These are phyloP conservation scores for Baorangia bicolor DNA, from an alignment of 768 basidiomycete species.

Conservation along the genomic window DNA sequence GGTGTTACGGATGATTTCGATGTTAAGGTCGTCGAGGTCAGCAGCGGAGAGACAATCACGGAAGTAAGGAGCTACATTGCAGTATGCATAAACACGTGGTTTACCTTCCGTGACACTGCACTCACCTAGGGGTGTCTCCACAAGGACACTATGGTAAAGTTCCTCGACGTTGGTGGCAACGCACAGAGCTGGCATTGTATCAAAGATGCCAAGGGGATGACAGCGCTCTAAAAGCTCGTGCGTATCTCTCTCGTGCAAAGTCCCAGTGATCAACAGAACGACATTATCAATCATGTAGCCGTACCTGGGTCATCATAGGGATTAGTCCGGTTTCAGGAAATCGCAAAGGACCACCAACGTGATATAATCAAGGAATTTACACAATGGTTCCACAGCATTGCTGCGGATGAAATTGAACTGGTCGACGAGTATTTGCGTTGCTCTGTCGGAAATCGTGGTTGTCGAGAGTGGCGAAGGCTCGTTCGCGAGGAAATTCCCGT, in stretches of 20 bases:
- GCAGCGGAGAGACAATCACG: constrained; percentile 91
- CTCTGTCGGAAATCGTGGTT: constrained; percentile 94
- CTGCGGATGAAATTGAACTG: constrained; percentile 94
- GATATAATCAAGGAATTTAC: constrained; percentile 95
- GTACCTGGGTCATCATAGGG: constrained; percentile 53
- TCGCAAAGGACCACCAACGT: constrained; percentile 59
- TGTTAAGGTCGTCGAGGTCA: constrained; percentile 97
- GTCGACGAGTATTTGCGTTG: constrained; percentile 91
- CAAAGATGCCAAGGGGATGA: constrained; percentile 95
- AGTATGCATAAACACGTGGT: constrained; percentile 1
- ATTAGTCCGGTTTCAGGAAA: constrained; percentile 5
- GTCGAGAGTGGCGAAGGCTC: constrained; percentile 93
- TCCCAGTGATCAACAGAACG: constrained; percentile 94
- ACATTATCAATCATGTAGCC: constrained; percentile 99
- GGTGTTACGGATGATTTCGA: constrained; percentile 99
- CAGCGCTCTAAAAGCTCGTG: constrained; percentile 95
- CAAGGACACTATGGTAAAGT: constrained; percentile 92
- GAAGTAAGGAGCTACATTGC: constrained; percentile 82
- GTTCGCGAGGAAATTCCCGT: constrained; percentile 97
- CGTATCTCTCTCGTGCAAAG: constrained; percentile 94
- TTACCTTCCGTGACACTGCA: constrained; percentile 9
- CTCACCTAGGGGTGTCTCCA: constrained; percentile 95
- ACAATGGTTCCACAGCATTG: constrained; percentile 88
- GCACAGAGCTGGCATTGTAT: constrained; percentile 98
- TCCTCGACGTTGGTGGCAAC: constrained; percentile 99